Percentiles rank a stretch among this genome's conserved stretches.
These are phyloP conservation scores for Ormosia semicastrata DNA, from an alignment of 306 rosid species.

Conservation along the genomic window DNA sequence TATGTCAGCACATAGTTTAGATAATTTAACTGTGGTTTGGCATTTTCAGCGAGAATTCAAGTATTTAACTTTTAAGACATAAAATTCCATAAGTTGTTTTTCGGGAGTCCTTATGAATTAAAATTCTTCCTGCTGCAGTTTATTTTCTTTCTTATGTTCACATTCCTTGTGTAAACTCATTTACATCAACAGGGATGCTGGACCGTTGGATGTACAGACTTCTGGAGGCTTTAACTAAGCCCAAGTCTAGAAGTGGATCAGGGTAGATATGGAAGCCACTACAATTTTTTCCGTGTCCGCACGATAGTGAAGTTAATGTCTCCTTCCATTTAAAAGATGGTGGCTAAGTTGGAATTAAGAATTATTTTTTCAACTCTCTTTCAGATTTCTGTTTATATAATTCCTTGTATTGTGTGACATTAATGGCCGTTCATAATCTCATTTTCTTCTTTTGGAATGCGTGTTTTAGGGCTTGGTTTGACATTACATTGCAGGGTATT, in stretches of 20 bases:
- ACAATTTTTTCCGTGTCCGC: neutral
- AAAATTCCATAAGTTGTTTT: neutral
- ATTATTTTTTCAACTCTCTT: neutral
- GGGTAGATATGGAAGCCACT: conserved; percentile 15
- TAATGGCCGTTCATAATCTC: neutral
- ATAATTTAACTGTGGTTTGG: neutral
- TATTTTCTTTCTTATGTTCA: neutral
- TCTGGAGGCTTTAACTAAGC: conserved; percentile 68
- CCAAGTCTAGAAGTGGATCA: conserved; percentile 42
- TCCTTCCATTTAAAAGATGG: neutral
- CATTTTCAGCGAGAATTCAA: conserved; percentile 6
- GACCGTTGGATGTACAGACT: conserved; percentile 85
- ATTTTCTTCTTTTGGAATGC: neutral
- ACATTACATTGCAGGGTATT: neutral
- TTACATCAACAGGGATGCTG: conserved; percentile 59
- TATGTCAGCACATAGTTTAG: neutral
- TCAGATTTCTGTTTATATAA: neutral
- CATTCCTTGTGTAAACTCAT: neutral
- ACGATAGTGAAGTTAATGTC: neutral
- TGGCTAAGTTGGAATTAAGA: neutral
- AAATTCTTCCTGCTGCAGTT: neutral
- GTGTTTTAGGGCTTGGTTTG: neutral
- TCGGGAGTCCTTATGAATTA: neutral
- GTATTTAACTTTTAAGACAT: neutral
- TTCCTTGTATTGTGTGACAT: neutral